Conservation (phyloP, 768 basidiomycete genomes). For the Suillus luteus region DNA sequence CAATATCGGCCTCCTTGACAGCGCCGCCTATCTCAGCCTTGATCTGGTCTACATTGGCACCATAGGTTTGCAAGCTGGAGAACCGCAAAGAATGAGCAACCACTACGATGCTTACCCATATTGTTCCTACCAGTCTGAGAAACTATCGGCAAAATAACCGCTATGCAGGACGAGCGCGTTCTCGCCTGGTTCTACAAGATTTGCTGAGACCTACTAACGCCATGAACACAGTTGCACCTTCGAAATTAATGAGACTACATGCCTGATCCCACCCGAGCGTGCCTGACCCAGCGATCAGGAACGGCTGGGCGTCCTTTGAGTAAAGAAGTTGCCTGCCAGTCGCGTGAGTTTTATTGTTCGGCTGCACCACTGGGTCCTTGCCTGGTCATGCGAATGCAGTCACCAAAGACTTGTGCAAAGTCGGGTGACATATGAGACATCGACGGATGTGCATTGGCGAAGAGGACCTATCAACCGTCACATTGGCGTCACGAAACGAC, state of each 20-base stretch:
- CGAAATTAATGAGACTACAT: slow-evolving; percentile 20
- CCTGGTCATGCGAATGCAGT: slow-evolving; percentile 86
- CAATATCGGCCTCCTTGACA: slow-evolving; percentile 60
- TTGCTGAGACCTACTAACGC: slow-evolving; percentile 77
- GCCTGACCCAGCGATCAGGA: slow-evolving; percentile 92
- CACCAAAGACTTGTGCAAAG: slow-evolving; percentile 86
- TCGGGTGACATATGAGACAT: slow-evolving; percentile 89
- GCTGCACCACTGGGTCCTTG: slow-evolving; percentile 26
- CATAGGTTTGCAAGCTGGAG: slow-evolving; percentile 79
- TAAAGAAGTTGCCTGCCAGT: slow-evolving; percentile 69
- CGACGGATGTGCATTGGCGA: slow-evolving; percentile 90
- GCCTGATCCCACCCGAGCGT: slow-evolving; percentile 98
- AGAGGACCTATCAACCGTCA: slow-evolving; percentile 61
- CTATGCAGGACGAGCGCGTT: slow-evolving; percentile 81
- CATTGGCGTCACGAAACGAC: background rate
- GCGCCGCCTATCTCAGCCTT: slow-evolving; percentile 82
- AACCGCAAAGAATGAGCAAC: background rate
- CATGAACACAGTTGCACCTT: background rate
- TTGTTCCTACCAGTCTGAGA: slow-evolving; percentile 71
- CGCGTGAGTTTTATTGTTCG: slow-evolving; percentile 8
- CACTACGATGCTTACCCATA: background rate
- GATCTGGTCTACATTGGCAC: slow-evolving; percentile 83
- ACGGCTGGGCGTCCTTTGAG: slow-evolving; percentile 80
- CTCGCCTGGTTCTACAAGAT: slow-evolving; percentile 83
- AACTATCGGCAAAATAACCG: slow-evolving; percentile 94